Conservation (phyloP, 371 early-diverging fungal genomes). For the Capniomyces stellatus region DNA sequence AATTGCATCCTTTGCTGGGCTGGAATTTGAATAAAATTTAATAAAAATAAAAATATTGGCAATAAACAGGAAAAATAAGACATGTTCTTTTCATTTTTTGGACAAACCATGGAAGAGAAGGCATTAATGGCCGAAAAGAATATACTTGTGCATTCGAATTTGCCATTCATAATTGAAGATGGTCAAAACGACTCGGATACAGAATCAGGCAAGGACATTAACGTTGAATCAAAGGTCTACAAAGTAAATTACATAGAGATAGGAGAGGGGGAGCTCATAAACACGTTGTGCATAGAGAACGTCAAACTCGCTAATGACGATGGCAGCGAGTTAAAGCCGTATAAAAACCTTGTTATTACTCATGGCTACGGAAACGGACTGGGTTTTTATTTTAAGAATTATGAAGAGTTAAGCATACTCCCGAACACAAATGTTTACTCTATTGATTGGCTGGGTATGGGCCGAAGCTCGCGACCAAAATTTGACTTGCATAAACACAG, state of each 20-base stretch:
- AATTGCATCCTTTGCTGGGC: too few species aligned
- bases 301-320: not conserved
- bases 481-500: conserved; percentile 27
- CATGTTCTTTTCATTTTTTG: too few species aligned
- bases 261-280: not conserved
- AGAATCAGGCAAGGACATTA: not conserved
- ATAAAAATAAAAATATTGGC: too few species aligned
- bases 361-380: conserved; percentile 89
- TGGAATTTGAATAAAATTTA: too few species aligned
- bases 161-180: not conserved
- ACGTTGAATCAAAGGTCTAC: not conserved
- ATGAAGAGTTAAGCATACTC: conserved; percentile 39
- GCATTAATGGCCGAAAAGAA: not conserved
- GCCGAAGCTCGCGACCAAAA: conserved; percentile 52
- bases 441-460: conserved; percentile 85
- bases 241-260: not conserved
- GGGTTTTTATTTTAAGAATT: conserved; percentile 78
- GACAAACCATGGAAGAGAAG: not conserved
- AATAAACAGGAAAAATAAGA: too few species aligned
- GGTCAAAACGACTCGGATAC: not conserved
- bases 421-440: conserved; percentile 53
- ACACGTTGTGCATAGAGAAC: not conserved
- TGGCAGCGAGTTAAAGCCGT: not conserved
- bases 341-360: conserved; percentile 45
- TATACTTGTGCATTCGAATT: not conserved